Base-by-base conservation (phyloP, 2,329 filamentous ascomycete genomes). In the Escovopsis sp. region DNA sequence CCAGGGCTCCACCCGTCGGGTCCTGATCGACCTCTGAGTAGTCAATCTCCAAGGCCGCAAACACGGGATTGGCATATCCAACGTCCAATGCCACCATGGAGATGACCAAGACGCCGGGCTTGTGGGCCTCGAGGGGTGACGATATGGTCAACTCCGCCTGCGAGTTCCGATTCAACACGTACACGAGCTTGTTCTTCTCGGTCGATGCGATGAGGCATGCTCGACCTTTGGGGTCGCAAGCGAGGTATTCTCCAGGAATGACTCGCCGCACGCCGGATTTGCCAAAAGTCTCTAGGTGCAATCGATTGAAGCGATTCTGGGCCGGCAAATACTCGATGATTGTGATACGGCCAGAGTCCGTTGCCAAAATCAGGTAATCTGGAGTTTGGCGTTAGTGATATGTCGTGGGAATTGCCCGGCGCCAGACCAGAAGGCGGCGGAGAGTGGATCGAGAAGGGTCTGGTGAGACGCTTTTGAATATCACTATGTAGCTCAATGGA, bases 151-250 rank as follows among this genome's bases (percentile, higher is more conserved):
- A 77, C 61, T 94, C 85, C 15, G 88, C 88, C 63, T 96, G 86
- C 3, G 87, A 77, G 64, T 94, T 94, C 50, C 93, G 82, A 63
- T 96, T 96, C 52, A 98, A 72, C 55, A 98, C 89, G 64, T 98
- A 99, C 52, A 98, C 91, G 44, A 99, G 82, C 68, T 98, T 98
- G 68, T 96, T 98, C 74, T 98, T 98, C 67, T 99, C 93, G 43
- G 89, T 74, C 5, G 88, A 89, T 9, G 91, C 87, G 47, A 96
- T 85, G 58, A 99, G 73, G 58, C 89, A 94, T 43, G 93, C 93
- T 66, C 91, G 79, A 43, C 91, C 91, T 63, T 94, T 94, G 26
- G 91, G 91, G 56, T 99, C 91, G 41, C 86, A 85, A 6, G 89
- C 91, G 26, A 99, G 75, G 57, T 95, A 98, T 62, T 99, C 87